Base-by-base conservation (phyloP, 1,139 yeast species). In the Geotrichum phurueaensis region DNA sequence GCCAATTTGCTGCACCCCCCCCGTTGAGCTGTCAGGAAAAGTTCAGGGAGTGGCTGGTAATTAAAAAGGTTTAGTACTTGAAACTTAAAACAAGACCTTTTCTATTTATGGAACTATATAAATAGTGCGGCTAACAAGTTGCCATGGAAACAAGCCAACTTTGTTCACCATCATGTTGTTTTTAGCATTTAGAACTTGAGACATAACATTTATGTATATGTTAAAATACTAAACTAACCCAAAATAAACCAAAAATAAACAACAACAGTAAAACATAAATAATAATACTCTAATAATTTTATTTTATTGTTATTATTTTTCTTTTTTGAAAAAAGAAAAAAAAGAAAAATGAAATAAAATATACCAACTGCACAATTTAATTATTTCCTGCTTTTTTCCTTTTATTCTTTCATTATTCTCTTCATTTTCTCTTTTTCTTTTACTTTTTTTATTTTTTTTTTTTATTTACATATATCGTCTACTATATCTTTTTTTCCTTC, bases 71-170 rank as follows among this genome's bases (percentile, higher is more conserved):
- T 33, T 39, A 39, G 2, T 5, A 39, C 45, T 39, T 39, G 45
- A 39, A 2, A 39, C n/a, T 39, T 39, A 15, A n/a, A 39, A 18
- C 6, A 0, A n/a, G 15, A 22, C 22, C 27, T 15, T 53, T 50
- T 39, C 54, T 47, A 15, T 22, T 22, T 49, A 4, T 5, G 53
- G 31, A 20, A 20, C 10, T 1, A 12, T 0, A 39, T 23, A 27
- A 56, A 56, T 39, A 51, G 39, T 22, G 48, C 59, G 59, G 59
- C 59, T 57, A 49, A 57, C 3, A 13, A 18, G 29, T 23, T 25
- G 51, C 29, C 25, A 20, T 23, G 18, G 29, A 48, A 22, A 48
- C 51, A 48, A 48, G n/a, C 15, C 13, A 48, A 15, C 13, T 48
- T 1, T 25, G 51, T 48, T 12, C 9, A 48, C 51, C 7, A 48